Base-by-base conservation (phyloP, 495 filamentous ascomycete species). In the Penicillium tannophilum region DNA sequence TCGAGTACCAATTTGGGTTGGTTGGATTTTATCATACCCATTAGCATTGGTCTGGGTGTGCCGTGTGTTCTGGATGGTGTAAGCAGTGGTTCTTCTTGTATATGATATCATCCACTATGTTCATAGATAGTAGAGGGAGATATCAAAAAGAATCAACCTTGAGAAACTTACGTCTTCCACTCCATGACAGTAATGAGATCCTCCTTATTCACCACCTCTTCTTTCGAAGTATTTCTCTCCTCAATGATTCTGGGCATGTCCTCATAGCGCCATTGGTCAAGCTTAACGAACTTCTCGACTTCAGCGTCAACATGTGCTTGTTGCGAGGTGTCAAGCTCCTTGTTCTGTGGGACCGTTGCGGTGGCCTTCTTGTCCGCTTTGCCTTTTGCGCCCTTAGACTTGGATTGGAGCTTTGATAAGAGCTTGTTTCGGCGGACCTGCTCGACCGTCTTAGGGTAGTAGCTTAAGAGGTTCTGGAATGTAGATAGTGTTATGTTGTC, bases 81-180 rank as follows among this genome's bases (percentile, higher is more conserved):
- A 60, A 28, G 28, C 54, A 55, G 50, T 24, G 20, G 33, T 28
- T 16, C 16, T 36, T 56, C 23, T 24, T 28, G 19, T 49, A 6
- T 28, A 28, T 28, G 4, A 28, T 23, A 23, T 23, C 12, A 14
- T 48, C 26, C 11, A 30, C 3, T 36, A 4, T 10, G 14, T 36
- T 14, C 10, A 48, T 48, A 23, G 48, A 31, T 31, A 0, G 17
- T 20, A 17, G 46, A 4, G 2, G 33, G 10, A 14, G 14, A n/a
- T n/a, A n/a, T n/a, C n/a, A n/a, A n/a, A n/a, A n/a, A n/a, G n/a
- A n/a, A n/a, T n/a, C n/a, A n/a, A n/a, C n/a, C n/a, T n/a, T n/a
- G n/a, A n/a, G n/a, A n/a, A n/a, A 79, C 86, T 66, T 79, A 91
- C 88, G 89, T 71, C 73, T 92, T 93, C 90, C 90, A 93, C 55